Evolutionary conservation across 2,329 filamentous ascomycete species (phyloP).

Genomic region (Elsinoe australis): DNA sequence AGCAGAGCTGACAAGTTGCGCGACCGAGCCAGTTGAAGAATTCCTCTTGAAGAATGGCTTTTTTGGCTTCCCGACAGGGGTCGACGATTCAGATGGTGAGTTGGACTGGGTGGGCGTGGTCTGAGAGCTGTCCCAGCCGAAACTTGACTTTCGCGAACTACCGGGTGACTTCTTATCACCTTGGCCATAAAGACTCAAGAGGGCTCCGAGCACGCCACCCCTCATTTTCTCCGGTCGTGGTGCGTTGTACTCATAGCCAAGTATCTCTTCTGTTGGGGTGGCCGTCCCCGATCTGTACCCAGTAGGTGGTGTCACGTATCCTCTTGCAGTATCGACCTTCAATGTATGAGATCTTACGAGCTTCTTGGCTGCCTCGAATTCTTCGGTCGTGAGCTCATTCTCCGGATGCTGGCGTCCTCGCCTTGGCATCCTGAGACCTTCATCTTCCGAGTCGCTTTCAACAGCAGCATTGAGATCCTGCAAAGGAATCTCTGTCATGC

Average conservation of each 20-base stretch:
- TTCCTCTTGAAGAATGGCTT: conserved; percentile 29
- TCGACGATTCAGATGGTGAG: conserved; percentile 31
- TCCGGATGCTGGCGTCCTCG: conserved; percentile 14
- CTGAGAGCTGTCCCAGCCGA: conserved; percentile 20
- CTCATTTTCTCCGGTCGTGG: conserved; percentile 61
- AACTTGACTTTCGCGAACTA: conserved; percentile 18
- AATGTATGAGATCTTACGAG: conserved; percentile 37
- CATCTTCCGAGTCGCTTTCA: conserved; percentile 30
- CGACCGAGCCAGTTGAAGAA: conserved; percentile 37
- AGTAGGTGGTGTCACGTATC: conserved; percentile 22
- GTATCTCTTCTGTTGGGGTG: conserved; percentile 41
- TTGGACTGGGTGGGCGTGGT: conserved; percentile 34
- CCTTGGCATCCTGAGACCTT: conserved; percentile 10
- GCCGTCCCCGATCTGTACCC: conserved; percentile 39
- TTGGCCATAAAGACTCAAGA: conserved; percentile 61
- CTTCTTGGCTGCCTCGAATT: conserved; percentile 37
- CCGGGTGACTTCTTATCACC: conserved; percentile 11
- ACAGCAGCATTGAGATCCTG: conserved; percentile 22
- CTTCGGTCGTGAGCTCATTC: conserved; percentile 18
- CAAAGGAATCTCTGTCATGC: conserved; percentile 25
- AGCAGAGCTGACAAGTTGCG: conserved; percentile 39
- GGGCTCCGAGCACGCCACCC: conserved; percentile 63
- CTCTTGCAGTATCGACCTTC: conserved; percentile 17
- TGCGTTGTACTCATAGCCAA: conserved; percentile 56
- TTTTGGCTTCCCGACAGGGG: conserved; percentile 29